These are phyloP conservation scores for Phytophthora meadii DNA, from an alignment of 352 stramenopile genomes.

Conservation along the genomic window DNA sequence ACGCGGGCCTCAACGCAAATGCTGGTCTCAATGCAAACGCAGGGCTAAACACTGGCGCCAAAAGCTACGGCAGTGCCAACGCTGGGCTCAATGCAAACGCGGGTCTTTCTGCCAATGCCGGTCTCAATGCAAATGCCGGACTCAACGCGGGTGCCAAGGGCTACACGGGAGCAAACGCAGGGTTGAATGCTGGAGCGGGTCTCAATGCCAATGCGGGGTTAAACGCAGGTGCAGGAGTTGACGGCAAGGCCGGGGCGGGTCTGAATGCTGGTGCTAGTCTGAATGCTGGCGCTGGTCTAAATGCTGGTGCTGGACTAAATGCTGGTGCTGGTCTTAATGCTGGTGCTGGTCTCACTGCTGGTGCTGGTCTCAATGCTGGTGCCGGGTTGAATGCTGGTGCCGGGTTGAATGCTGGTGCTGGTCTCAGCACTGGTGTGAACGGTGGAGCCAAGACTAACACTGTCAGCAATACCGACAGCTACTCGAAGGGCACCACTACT, in stretches of 20 bases:
- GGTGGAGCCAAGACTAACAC: slow-evolving; percentile 1
- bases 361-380: no score
- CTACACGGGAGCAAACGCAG: no score
- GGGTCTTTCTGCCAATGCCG: neutral
- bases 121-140: neutral
- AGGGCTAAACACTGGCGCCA: neutral
- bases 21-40: neutral
- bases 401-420: neutral
- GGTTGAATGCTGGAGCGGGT: neutral
- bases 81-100: neutral
- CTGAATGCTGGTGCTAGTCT: neutral
- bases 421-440: neutral
- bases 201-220: neutral
- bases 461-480: slow-evolving; percentile 5
- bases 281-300: neutral
- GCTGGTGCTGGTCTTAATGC: neutral
- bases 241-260: no score
- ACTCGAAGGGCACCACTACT: slow-evolving; percentile 8
- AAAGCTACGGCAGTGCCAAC: neutral
- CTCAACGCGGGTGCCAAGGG: neutral
- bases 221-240: slow-evolving; percentile 1
- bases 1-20: neutral
- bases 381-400: no score
- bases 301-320: neutral
- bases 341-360: neutral